Evolutionary conservation across 495 filamentous ascomycete species (phyloP), one percentile per base, ranked within the genome.

Genomic region (Penicillium paxilli): DNA sequence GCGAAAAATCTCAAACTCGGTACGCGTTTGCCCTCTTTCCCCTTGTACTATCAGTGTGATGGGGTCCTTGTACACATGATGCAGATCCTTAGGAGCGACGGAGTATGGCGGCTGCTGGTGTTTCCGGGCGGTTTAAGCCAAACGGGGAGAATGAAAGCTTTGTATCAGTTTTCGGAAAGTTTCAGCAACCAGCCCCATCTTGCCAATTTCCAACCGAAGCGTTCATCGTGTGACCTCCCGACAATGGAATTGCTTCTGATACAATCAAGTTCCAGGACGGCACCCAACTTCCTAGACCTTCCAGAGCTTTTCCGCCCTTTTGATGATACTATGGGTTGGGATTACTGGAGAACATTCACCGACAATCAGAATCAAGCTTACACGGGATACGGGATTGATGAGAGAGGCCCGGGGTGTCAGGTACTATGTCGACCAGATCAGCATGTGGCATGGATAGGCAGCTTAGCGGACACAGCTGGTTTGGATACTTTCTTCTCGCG

Each of bases 41-140:
- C 77, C 53, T 80, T 87, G 0, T 66, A 87, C 2, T 70, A 82
- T 7, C 77, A 83, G 28, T 76, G 71, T 23, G 85, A 87, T 60
- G 83, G 82, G 3, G 77, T 73, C 52, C 65, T 74, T 4, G 68
- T 83, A 66, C 81, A 85, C 47, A 60, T 89, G 2, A 74, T 69
- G 4, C 71, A 75, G 26, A 77, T 70, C 8, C 55, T 88, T 50
- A 66, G 70, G 7, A 76, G 78, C 7, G 77, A 84, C 58, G 81
- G 81, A 3, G 64, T 74, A 44, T 88, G 84, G 84, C 79, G 83
- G 38, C 46, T 88, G 1, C 63, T 87, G 3, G 72, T 86, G 10
- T 87, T 88, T 64, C 73, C 74, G 1, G 82, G 83, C 1, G 76
- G 83, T 63, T 49, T 86, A 20, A 51, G 54, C 20, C 16, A 54